Base-by-base conservation (phyloP, 78 protist species). In the Blattamonas nauphoetae region DNA sequence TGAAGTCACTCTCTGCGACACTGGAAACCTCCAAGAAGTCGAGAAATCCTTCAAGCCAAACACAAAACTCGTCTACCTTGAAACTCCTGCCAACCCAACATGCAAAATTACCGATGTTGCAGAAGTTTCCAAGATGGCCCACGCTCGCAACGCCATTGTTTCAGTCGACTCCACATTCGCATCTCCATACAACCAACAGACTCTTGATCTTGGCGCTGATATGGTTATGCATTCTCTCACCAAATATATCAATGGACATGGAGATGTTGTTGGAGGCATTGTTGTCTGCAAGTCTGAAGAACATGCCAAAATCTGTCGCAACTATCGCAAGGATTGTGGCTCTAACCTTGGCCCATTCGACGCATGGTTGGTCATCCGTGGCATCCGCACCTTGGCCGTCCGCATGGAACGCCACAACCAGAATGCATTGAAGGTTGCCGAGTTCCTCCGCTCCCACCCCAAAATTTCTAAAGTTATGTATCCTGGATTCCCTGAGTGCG, bases 1-100 rank as follows among this genome's bases (percentile, higher is more conserved):
- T 77, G 85, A 91, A 77, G 83, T 92, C 5, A n/a, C 78, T 43
- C 90, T 93, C 84, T 93, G 94, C 29, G 96, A 96, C 84, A 79
- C 91, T 42, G 35, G 89, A 35, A 91, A 91, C 34, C 44, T 88
- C 42, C 93, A 78, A 38, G 87, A 85, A 1, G 46, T 95, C 42
- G 85, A 89, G 29, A 80, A 78, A 35, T 92, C 95, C 29, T 83
- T 93, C 81, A 55, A 3, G 42, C 41, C 0, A 1, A 64, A 45
- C 42, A 91, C 94, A 5, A 93, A 93, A 91, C 45, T 96, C 81
- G 82, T 96, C 5, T 94, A 90, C 91, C 32, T 96, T 41, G 98
- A 96, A 82, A 93, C 96, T 2, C 98, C 98, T 36, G 94, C 97
- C 45, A 96, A 96, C 88, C 98, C 98, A 84, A 80, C 88, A 11